Evolutionary conservation across 2,329 filamentous ascomycete species (phyloP).

Genomic region (Penicillium thymicola): DNA sequence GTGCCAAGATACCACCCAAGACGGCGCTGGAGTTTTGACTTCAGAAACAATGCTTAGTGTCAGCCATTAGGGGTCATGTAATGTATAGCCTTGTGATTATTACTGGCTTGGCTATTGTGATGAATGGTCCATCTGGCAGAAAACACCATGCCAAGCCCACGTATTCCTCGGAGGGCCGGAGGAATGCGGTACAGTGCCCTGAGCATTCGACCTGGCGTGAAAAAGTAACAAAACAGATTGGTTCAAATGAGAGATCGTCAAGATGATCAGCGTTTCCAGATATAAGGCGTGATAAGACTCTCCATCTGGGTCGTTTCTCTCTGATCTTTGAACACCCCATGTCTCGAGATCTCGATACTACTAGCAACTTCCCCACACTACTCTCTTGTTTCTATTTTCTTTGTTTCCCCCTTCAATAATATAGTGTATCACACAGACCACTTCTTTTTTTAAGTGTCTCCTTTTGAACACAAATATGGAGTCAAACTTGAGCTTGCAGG

Average conservation of each 20-base stretch:
- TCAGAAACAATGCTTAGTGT: slow-evolving; percentile 1
- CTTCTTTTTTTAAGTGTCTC: no score
- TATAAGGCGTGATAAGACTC: background rate
- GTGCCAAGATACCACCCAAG: slow-evolving; percentile 23
- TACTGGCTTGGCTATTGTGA: background rate
- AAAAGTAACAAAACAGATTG: background rate
- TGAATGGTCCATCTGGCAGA: background rate
- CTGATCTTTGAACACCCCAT: background rate
- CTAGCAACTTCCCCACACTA: background rate
- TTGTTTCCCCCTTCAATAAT: background rate
- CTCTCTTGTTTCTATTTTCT: no score
- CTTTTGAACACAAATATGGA: slow-evolving; percentile 1
- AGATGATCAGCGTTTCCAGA: background rate
- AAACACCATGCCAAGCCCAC: background rate
- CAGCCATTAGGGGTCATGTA: background rate
- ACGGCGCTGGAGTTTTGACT: slow-evolving; percentile 8
- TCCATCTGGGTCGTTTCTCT: background rate
- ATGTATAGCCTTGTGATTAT: background rate
- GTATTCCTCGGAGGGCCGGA: background rate
- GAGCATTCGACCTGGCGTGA: background rate
- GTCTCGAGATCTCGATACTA: background rate
- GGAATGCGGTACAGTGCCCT: background rate
- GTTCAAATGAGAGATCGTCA: background rate
- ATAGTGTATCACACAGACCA: background rate
- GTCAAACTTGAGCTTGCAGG: slow-evolving; percentile 16